A percentile compares a stretch with the other conserved stretches of the same genome.
These are phyloP conservation scores for Tuber microsphaerosporum DNA, from an alignment of 495 filamentous ascomycete genomes.

Conservation along the genomic window DNA sequence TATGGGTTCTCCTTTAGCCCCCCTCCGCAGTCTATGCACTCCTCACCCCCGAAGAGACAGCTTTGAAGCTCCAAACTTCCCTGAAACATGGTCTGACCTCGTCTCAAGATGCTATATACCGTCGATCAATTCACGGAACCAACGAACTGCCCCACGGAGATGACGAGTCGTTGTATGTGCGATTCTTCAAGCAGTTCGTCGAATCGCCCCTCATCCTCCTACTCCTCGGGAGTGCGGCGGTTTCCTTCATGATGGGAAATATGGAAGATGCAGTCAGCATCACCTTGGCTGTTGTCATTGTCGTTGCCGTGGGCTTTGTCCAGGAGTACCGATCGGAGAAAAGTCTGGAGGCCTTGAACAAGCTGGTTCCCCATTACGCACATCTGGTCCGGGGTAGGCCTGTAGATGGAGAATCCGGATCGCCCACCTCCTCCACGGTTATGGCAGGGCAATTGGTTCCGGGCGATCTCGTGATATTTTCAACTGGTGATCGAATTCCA, in stretches of 20 bases:
- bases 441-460: constrained; percentile 79
- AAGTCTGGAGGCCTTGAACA: constrained; percentile 88
- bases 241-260: constrained; percentile 90
- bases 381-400: constrained; percentile 68
- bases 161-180: constrained; percentile 87
- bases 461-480: constrained; percentile 85
- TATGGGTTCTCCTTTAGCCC: constrained; percentile 23
- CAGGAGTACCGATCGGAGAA: constrained; percentile 98
- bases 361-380: constrained; percentile 87
- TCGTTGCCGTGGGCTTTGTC: constrained; percentile 90
- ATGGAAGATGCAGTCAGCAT: constrained; percentile 95
- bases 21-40: constrained; percentile 50
- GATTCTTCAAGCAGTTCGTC: constrained; percentile 93
- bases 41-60: constrained; percentile 68
- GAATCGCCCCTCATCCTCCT: constrained; percentile 81
- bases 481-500: constrained; percentile 91
- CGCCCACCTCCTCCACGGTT: constrained; percentile 69
- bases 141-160: constrained; percentile 94
- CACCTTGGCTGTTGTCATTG: constrained; percentile 87
- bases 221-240: constrained; percentile 79
- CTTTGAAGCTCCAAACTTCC: constrained; percentile 72
- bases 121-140: constrained; percentile 71
- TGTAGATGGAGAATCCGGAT: constrained; percentile 45
- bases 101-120: constrained; percentile 63
- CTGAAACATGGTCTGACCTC: constrained; percentile 71